These are phyloP conservation scores for Taphrina deformans DNA, from an alignment of 1,139 yeast genomes.

Conservation along the genomic window DNA sequence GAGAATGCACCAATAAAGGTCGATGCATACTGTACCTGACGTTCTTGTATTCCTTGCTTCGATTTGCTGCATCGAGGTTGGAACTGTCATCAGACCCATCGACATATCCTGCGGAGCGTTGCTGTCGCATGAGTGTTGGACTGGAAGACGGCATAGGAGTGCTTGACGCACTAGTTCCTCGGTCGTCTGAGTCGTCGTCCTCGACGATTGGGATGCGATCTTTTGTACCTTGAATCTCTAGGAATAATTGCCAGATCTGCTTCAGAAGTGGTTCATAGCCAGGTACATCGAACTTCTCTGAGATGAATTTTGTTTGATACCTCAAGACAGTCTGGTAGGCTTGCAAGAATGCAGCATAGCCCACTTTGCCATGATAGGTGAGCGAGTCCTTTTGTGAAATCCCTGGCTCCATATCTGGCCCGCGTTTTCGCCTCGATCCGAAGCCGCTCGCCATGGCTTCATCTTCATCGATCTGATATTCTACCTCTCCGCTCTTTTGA, in stretches of 20 bases:
- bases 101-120: neutral
- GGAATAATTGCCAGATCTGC: conserved; percentile 20
- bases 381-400: neutral
- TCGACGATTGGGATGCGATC: conserved; percentile 2
- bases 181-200: neutral
- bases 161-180: neutral
- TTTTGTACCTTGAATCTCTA: neutral
- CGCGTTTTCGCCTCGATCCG: conserved; percentile 16
- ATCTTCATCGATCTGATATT: conserved; percentile 29
- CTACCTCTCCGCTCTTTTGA: conserved; percentile 43
- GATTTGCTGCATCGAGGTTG: neutral
- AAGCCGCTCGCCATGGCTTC: conserved; percentile 26
- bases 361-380: conserved; percentile 14
- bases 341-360: conserved; percentile 22
- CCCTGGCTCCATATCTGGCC: neutral
- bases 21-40: conserved; percentile 15
- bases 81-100: neutral
- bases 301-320: conserved; percentile 15
- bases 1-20: conserved; percentile 10
- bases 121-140: neutral
- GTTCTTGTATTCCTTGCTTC: neutral
- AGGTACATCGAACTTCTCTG: neutral
- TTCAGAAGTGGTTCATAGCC: conserved; percentile 7
- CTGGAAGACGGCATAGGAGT: neutral
- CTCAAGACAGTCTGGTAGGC: conserved; percentile 23